Evolutionary conservation across 441 rosid genomes (phyloP).

Genomic region (Cnidoscolus chayamansa): DNA sequence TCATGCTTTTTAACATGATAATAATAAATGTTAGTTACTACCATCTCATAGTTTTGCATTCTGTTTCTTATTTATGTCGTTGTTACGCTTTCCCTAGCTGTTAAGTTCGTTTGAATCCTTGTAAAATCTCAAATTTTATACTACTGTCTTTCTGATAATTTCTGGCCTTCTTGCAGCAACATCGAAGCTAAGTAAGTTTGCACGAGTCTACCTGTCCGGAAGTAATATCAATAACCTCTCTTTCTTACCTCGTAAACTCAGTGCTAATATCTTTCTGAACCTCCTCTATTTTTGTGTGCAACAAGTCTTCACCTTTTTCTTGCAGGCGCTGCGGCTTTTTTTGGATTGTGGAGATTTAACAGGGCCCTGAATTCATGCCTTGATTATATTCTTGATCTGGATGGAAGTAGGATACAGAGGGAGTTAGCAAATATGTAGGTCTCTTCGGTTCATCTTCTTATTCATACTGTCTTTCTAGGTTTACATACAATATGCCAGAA

Average conservation of each 20-base stretch:
- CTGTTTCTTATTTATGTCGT: background rate
- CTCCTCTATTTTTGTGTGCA: background rate
- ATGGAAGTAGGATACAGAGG: constrained; percentile 64
- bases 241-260: background rate
- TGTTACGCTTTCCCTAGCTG: background rate
- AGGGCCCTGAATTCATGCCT: constrained; percentile 41
- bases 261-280: background rate
- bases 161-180: constrained; percentile 38
- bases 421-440: constrained; percentile 73
- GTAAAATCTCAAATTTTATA: background rate
- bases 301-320: background rate
- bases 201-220: constrained; percentile 30
- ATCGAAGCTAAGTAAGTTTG: constrained; percentile 32
- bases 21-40: background rate
- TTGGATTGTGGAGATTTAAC: constrained; percentile 37
- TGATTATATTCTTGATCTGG: constrained; percentile 56
- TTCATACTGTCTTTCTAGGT: constrained; percentile 6
- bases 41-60: background rate
- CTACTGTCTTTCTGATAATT: constrained; percentile 17
- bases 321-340: constrained; percentile 44
- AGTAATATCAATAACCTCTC: constrained; percentile 31
- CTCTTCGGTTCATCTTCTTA: constrained; percentile 11
- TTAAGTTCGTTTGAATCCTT: background rate
- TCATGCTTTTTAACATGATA: background rate
- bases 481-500: background rate